Evolutionary conservation across 2,329 filamentous ascomycete genomes (phyloP).

Genomic region (Colletotrichum horii): DNA sequence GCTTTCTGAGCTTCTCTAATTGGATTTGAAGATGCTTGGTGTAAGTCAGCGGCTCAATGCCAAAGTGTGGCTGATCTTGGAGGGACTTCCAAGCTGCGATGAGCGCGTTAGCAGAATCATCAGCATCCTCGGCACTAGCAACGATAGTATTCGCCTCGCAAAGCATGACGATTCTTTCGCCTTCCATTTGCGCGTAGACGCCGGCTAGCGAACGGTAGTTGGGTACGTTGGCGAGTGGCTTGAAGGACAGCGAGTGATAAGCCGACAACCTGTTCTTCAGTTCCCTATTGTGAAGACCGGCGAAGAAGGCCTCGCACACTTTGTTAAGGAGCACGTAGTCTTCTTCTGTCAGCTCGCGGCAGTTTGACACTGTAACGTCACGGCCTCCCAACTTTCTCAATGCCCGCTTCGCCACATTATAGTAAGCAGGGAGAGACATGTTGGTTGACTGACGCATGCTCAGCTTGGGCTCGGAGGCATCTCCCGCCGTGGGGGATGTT

Average conservation of each 20-base stretch:
- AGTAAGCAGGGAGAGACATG: constrained; percentile 51
- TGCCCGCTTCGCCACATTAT: constrained; percentile 52
- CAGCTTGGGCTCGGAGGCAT: not conserved
- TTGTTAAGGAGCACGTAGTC: constrained; percentile 57
- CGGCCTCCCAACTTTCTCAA: constrained; percentile 53
- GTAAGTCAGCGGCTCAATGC: constrained; percentile 52
- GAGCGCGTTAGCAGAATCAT: constrained; percentile 39
- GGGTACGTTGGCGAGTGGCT: constrained; percentile 26
- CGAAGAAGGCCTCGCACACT: constrained; percentile 58
- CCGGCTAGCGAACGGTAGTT: constrained; percentile 57
- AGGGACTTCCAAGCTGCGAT: constrained; percentile 53
- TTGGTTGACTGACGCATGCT: constrained; percentile 46
- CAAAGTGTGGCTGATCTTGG: constrained; percentile 43
- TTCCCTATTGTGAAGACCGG: constrained; percentile 53
- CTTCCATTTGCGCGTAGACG: constrained; percentile 59
- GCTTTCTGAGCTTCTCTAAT: constrained; percentile 54
- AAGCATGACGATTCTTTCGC: constrained; percentile 55
- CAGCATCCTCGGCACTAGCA: constrained; percentile 37
- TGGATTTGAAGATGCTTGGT: constrained; percentile 57
- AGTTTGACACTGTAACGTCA: constrained; percentile 55
- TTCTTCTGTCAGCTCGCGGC: constrained; percentile 42
- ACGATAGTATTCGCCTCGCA: constrained; percentile 45
- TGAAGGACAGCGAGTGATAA: constrained; percentile 53
- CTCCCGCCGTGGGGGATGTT: not conserved
- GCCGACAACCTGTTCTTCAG: constrained; percentile 49